These are phyloP conservation scores for Phytophthora capsici DNA, from an alignment of 352 stramenopile genomes.

Conservation along the genomic window DNA sequence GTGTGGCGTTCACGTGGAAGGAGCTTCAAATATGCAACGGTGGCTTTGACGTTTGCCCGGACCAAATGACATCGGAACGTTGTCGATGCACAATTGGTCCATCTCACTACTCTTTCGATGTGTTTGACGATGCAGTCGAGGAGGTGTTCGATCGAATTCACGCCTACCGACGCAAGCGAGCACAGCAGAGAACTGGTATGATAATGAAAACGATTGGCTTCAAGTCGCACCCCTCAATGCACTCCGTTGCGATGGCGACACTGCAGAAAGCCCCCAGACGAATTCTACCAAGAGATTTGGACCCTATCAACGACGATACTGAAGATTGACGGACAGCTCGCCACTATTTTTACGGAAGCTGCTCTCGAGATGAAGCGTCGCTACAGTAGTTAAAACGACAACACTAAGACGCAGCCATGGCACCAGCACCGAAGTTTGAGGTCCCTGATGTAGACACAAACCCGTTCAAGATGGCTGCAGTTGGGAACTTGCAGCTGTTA, in stretches of 20 bases:
- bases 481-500: conserved; percentile 78
- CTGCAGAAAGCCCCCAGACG: conserved; percentile 15
- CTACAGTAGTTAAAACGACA: neutral
- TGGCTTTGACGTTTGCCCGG: conserved; percentile 58
- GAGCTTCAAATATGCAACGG: conserved; percentile 60
- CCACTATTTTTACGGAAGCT: conserved; percentile 17
- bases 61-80: conserved; percentile 51
- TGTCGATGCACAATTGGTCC: conserved; percentile 43
- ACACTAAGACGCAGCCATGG: conserved; percentile 23
- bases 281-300: conserved; percentile 12
- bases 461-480: conserved; percentile 85
- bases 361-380: conserved; percentile 16
- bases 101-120: conserved; percentile 44
- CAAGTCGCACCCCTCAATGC: conserved; percentile 26
- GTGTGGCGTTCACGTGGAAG: conserved; percentile 51
- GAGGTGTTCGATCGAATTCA: conserved; percentile 54
- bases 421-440: conserved; percentile 66
- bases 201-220: conserved; percentile 36
- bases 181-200: conserved; percentile 36
- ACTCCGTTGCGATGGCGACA: conserved; percentile 18
- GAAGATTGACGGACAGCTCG: conserved; percentile 2
- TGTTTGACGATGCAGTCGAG: conserved; percentile 53
- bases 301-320: conserved; percentile 1
- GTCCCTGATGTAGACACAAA: conserved; percentile 84
- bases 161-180: conserved; percentile 26